A percentile compares a stretch with the other conserved stretches of the same genome.
phyloP scores from a whole-genome alignment of 345 rosid genomes.

The Alliaria petiolata region DNA sequence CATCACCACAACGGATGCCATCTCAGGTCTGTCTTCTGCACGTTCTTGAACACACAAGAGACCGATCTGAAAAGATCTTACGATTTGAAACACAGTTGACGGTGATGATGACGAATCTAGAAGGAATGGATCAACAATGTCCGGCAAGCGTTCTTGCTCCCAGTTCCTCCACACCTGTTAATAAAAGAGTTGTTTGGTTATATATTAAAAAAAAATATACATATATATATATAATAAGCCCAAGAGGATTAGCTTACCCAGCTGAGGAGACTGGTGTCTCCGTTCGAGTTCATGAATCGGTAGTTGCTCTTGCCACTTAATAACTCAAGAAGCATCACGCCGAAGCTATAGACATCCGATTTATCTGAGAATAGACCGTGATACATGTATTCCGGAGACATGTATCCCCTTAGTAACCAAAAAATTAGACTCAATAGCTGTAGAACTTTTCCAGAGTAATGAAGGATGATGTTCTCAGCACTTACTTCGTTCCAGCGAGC shows the following conservation, averaged over 20 bases:
- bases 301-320: background rate
- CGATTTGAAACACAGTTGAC: background rate
- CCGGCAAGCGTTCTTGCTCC: background rate
- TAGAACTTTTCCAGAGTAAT: background rate
- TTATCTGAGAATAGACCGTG: background rate
- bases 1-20: background rate
- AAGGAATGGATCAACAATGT: background rate
- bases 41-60: background rate
- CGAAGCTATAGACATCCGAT: background rate
- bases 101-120: background rate
- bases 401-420: background rate
- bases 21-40: background rate
- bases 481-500: background rate
- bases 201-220: too few species aligned
- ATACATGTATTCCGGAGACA: background rate
- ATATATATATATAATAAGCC: background rate
- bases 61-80: background rate
- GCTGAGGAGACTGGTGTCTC: background rate
- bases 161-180: background rate
- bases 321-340: background rate
- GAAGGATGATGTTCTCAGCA: background rate
- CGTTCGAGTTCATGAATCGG: background rate
- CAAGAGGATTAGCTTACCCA: background rate
- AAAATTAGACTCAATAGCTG: background rate
- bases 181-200: too few species aligned